Base-by-base conservation (phyloP, 208 protist genomes). In the Trypanosoma scelopori region DNA sequence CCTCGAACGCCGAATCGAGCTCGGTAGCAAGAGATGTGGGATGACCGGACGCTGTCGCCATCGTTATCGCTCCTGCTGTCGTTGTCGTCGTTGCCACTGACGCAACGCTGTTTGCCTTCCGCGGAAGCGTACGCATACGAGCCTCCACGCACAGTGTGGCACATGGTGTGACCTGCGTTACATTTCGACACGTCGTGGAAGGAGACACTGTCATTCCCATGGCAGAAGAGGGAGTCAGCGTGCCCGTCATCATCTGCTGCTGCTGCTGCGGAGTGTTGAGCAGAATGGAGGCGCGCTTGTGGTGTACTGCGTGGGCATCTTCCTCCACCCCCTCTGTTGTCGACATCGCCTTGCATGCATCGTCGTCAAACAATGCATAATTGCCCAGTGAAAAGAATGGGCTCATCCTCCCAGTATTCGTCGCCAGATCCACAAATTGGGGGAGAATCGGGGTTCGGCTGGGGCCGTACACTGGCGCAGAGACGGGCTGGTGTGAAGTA, bases 401-500 rank as follows among this genome's bases (percentile, higher is more conserved):
- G 0, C 60, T 77, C 84, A 91, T 85, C 39, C 66, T 74, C 9
- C 67, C 62, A 32, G n/a, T 48, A 48, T 79, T 68, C 5, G 80
- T 87, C 13, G 69, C 30, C 18, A 91, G 16, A 56, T 93, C 84
- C 27, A 93, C 66, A 63, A 93, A 93, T 69, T 91, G 87, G 22
- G 75, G 57, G 28, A 58, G 57, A 15, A 53, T 50, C 42, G 59
- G 59, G 20, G 52, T 50, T 32, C 60, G 67, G 25, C 65, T 73
- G n/a, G 74, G 74, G n/a, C 74, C 74, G 55, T 79, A 79, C 7
- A 79, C 74, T 37, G 66, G 57, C 9, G 30, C 15, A 1, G 49
- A 23, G 5, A 57, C 35, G 7, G 42, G 32, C 23, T 55, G 55
- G 5, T 57, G 23, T 3, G 48, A 30, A 16, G 16, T 4, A n/a